These are phyloP conservation scores for Astragalus membranaceus DNA, from an alignment of 306 rosid species.

Conservation along the genomic window DNA sequence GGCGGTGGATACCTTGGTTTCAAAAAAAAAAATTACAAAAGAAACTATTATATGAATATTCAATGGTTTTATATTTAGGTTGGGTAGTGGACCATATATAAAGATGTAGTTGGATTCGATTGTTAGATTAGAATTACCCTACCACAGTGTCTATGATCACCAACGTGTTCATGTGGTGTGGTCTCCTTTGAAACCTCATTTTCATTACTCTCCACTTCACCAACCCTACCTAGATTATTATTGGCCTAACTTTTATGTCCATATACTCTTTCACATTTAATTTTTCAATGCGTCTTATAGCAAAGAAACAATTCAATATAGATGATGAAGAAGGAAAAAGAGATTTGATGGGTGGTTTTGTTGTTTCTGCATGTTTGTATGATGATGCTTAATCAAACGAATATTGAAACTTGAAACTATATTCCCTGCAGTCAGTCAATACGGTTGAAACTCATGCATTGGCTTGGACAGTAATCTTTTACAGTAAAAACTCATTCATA, in stretches of 20 bases:
- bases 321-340: neutral
- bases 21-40: too few relatives aligned
- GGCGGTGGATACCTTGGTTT: too few relatives aligned
- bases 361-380: slow-evolving; percentile 1
- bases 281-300: too few relatives aligned
- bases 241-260: neutral
- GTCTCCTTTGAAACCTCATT: slow-evolving; percentile 21
- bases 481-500: too few relatives aligned
- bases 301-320: too few relatives aligned
- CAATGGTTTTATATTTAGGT: neutral
- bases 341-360: slow-evolving; percentile 20
- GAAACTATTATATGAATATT: too few relatives aligned
- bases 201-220: slow-evolving; percentile 15
- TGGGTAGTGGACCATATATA: slow-evolving; percentile 24
- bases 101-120: neutral
- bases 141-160: slow-evolving; percentile 23
- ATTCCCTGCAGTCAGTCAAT: too few relatives aligned
- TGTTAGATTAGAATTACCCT: slow-evolving; percentile 11
- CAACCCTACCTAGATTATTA: slow-evolving; percentile 8
- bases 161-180: slow-evolving; percentile 29
- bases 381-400: too few relatives aligned
- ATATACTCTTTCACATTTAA: neutral
- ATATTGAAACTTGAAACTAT: too few relatives aligned
- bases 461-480: too few relatives aligned
- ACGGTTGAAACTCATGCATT: too few relatives aligned